These are phyloP conservation scores for Xylariaceae sp. DNA, from an alignment of 2,329 filamentous ascomycete species.

Conservation along the genomic window DNA sequence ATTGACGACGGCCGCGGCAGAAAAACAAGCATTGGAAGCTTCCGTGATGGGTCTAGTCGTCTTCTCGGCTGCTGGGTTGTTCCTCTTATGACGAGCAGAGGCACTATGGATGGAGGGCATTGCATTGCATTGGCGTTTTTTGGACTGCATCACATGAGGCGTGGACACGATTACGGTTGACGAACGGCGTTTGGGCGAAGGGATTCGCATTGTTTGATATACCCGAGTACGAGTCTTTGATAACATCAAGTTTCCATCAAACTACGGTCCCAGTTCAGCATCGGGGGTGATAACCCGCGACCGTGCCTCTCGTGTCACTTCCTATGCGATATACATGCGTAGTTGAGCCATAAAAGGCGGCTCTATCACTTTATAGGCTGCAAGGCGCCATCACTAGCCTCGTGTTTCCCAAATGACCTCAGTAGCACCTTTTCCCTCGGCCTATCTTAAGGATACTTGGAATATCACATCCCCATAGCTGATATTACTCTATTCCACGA, in stretches of 20 bases:
- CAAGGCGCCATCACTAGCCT: background rate
- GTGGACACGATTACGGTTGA: slow-evolving; percentile 13
- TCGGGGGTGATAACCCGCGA: background rate
- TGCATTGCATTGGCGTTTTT: slow-evolving; percentile 27
- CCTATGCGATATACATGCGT: background rate
- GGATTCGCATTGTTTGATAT: slow-evolving; percentile 25
- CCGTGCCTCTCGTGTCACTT: background rate
- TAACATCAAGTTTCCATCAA: slow-evolving; percentile 5
- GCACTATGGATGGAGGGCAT: background rate
- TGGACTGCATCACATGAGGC: slow-evolving; percentile 9
- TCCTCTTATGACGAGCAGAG: slow-evolving; percentile 35
- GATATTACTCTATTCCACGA: background rate
- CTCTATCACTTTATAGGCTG: background rate
- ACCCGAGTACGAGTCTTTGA: slow-evolving; percentile 23
- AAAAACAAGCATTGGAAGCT: slow-evolving; percentile 35
- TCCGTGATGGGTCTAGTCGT: slow-evolving; percentile 38
- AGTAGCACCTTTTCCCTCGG: background rate
- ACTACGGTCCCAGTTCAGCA: background rate
- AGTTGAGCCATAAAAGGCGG: background rate
- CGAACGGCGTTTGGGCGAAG: slow-evolving; percentile 13
- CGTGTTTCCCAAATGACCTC: background rate
- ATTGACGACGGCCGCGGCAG: slow-evolving; percentile 24
- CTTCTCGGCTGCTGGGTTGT: slow-evolving; percentile 37
- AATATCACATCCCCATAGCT: background rate
- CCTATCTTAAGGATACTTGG: background rate